Percentiles rank a stretch among this genome's conserved stretches.
Evolutionary conservation across 257 asterid genomes (phyloP).

Genomic region (Solanum chiquidenum): DNA sequence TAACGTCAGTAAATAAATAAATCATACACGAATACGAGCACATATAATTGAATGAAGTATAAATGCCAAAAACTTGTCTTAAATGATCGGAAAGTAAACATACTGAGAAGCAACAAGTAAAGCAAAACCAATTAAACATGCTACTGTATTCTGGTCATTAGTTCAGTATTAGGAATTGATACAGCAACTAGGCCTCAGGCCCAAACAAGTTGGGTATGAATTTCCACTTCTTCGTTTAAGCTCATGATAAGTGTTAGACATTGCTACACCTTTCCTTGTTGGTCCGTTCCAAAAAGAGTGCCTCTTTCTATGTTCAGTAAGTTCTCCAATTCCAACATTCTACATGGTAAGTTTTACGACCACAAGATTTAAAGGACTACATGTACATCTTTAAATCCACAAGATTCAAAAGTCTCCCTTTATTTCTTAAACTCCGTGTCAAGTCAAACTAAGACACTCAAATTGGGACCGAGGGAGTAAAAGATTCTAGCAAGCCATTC

Average conservation of each 20-base stretch:
- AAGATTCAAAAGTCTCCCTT: background rate
- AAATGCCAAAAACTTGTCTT: background rate
- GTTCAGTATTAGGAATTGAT: background rate
- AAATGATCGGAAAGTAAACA: background rate
- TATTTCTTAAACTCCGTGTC: background rate
- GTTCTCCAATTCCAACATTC: background rate
- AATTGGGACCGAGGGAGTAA: background rate
- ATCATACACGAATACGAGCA: background rate
- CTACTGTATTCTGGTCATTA: background rate
- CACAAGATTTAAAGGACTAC: background rate
- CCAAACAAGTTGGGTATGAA: background rate
- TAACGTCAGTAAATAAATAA: background rate
- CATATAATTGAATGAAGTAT: background rate
- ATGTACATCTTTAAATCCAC: background rate
- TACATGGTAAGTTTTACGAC: background rate
- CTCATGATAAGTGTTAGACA: background rate
- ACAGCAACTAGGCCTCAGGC: background rate
- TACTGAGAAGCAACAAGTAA: background rate
- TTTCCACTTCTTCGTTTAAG: background rate
- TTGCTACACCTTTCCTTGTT: background rate
- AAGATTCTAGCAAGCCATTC: background rate
- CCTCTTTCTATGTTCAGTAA: background rate
- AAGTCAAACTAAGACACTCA: background rate
- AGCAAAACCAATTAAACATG: background rate
- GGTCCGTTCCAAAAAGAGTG: background rate